Evolutionary conservation across 179 eudicot genomes (phyloP).

Genomic region (Gypsophila paniculata): DNA sequence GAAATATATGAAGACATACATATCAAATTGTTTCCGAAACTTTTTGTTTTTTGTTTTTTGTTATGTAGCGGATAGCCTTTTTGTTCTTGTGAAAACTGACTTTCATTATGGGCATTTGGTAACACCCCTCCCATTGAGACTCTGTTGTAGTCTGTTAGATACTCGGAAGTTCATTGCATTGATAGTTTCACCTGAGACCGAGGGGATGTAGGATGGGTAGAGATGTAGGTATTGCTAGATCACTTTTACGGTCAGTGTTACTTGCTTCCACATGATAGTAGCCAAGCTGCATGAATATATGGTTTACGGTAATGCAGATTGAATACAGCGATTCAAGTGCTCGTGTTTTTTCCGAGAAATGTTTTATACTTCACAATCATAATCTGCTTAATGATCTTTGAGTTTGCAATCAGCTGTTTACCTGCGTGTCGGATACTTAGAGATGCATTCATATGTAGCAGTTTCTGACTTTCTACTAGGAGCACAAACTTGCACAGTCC

Average conservation of each 20-base stretch:
- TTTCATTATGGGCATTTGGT: background rate
- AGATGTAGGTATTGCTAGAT: background rate
- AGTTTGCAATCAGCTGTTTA: background rate
- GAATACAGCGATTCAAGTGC: background rate
- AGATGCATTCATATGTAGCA: background rate
- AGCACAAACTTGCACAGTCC: slow-evolving; percentile 4
- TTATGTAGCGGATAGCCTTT: too few species aligned
- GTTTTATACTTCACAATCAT: background rate
- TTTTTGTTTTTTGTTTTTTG: too few species aligned
- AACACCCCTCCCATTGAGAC: too few species aligned
- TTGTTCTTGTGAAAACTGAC: background rate
- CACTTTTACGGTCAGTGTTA: background rate
- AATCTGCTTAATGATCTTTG: background rate
- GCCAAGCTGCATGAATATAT: background rate
- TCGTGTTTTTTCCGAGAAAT: background rate
- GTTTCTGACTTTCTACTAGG: background rate
- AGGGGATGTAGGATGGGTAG: too few species aligned
- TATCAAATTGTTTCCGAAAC: too few species aligned
- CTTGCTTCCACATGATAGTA: background rate
- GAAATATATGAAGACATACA: too few species aligned
- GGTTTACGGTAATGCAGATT: background rate
- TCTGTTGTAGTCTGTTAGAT: too few species aligned
- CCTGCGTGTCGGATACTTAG: background rate
- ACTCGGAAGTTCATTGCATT: too few species aligned
- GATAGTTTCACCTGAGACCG: background rate